phyloP scores from a whole-genome alignment of 306 rosid genomes.

The Vicia sativa region DNA sequence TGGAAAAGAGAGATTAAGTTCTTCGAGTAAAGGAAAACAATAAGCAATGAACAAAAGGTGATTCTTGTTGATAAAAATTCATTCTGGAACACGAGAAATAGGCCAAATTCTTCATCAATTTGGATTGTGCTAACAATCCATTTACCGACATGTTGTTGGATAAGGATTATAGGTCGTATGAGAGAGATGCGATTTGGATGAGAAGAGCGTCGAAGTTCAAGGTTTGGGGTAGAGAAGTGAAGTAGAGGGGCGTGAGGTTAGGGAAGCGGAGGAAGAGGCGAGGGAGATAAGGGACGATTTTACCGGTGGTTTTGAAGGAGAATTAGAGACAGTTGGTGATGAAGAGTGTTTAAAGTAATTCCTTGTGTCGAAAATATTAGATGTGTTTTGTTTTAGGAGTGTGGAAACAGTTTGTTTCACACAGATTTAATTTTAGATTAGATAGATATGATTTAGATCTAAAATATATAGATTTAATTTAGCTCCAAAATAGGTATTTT shows the following conservation, averaged over 20 bases:
- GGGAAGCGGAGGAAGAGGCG: conserved; percentile 51
- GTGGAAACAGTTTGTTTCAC: too few relatives aligned
- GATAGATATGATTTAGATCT: too few relatives aligned
- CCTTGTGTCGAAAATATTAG: too few relatives aligned
- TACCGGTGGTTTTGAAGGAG: conserved; percentile 37
- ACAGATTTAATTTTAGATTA: too few relatives aligned
- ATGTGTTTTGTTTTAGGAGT: too few relatives aligned
- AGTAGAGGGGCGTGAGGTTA: conserved; percentile 40
- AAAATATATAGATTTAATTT: too few relatives aligned
- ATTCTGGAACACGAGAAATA: conserved; percentile 42
- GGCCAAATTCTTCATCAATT: conserved; percentile 35
- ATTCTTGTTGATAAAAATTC: not conserved
- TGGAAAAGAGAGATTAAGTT: not conserved
- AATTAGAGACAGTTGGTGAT: conserved; percentile 48
- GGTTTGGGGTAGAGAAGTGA: conserved; percentile 20
- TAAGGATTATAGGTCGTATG: conserved; percentile 46
- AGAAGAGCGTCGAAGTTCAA: conserved; percentile 48
- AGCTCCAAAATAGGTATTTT: too few relatives aligned
- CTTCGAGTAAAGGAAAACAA: not conserved
- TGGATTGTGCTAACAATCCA: conserved; percentile 39
- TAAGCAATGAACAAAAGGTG: not conserved
- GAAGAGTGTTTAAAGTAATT: too few relatives aligned
- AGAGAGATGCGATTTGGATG: conserved; percentile 39
- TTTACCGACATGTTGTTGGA: conserved; percentile 23
- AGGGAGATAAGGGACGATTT: conserved; percentile 8